Percentiles rank a stretch among this genome's conserved stretches.
These are phyloP conservation scores for Fusarium mexicanum DNA, from an alignment of 2,329 filamentous ascomycete species.

Conservation along the genomic window DNA sequence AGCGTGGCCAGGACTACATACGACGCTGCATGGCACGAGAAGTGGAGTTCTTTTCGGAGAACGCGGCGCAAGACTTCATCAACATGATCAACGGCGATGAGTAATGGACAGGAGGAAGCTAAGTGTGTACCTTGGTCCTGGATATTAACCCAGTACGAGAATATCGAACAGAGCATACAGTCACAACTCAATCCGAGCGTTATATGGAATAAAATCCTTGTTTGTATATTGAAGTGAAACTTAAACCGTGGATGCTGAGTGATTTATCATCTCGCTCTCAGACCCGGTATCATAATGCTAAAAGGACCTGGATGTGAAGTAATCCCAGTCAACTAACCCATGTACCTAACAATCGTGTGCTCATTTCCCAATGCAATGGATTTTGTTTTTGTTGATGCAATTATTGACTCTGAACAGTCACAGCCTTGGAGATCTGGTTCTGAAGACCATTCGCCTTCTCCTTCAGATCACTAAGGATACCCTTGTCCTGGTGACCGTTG, in stretches of 20 bases:
- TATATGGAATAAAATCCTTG: conserved; percentile 1
- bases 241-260: conserved; percentile 32
- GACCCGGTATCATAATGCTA: conserved; percentile 24
- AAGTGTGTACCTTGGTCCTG: too few species aligned
- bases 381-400: not conserved
- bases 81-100: not conserved
- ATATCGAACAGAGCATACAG: accelerated
- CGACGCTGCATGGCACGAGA: not conserved
- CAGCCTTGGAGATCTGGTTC: conserved; percentile 18
- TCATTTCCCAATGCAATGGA: not conserved
- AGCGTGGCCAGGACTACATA: not conserved
- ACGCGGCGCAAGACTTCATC: not conserved
- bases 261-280: conserved; percentile 35
- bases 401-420: conserved; percentile 22
- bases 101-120: not conserved
- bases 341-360: not conserved
- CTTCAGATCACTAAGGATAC: conserved; percentile 28
- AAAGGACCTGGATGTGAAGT: not conserved
- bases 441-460: conserved; percentile 20
- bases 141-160: accelerated
- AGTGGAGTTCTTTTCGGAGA: not conserved
- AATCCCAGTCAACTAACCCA: not conserved
- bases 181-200: not conserved
- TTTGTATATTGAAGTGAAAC: conserved; percentile 16
- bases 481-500: conserved; percentile 3